These are phyloP conservation scores for Flaveria robusta DNA, from an alignment of 129 eudicot genomes.

Conservation along the genomic window DNA sequence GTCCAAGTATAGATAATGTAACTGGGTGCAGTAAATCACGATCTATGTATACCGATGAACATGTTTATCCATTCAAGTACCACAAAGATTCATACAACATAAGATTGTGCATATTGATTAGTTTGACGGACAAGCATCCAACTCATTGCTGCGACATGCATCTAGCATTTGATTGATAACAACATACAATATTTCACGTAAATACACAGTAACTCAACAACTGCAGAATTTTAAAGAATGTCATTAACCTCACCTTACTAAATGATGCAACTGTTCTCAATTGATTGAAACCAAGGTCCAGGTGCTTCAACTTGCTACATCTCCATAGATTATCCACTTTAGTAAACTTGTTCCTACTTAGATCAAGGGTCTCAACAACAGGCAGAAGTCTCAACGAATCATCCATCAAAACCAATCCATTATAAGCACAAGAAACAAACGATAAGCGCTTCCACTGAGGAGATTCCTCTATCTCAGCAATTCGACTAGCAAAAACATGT, in stretches of 20 bases:
- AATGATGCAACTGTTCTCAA: slow-evolving; percentile 69
- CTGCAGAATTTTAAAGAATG: background rate
- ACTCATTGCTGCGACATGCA: slow-evolving; percentile 3
- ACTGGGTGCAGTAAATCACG: background rate
- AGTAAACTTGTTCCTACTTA: slow-evolving; percentile 88
- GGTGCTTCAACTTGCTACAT: slow-evolving; percentile 71
- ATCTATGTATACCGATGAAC: background rate
- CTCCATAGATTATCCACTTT: slow-evolving; percentile 82
- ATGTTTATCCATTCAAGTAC: background rate
- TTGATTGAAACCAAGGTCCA: slow-evolving; percentile 91
- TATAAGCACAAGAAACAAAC: slow-evolving; percentile 87
- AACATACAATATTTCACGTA: background rate
- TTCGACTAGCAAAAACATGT: slow-evolving; percentile 89
- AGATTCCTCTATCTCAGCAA: slow-evolving; percentile 82
- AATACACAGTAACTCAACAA: slow-evolving; percentile 16
- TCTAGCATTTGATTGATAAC: background rate
- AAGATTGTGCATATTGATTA: slow-evolving; percentile 12
- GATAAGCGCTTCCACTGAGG: slow-evolving; percentile 81
- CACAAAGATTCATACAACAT: background rate
- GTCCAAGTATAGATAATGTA: background rate
- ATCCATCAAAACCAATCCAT: slow-evolving; percentile 85
- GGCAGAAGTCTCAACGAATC: slow-evolving; percentile 94
- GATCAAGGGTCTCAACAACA: slow-evolving; percentile 85
- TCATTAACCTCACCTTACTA: slow-evolving; percentile 54
- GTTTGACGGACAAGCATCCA: background rate